phyloP scores from a whole-genome alignment of 202 grass and related monocot species.

The Panicum hallii region DNA sequence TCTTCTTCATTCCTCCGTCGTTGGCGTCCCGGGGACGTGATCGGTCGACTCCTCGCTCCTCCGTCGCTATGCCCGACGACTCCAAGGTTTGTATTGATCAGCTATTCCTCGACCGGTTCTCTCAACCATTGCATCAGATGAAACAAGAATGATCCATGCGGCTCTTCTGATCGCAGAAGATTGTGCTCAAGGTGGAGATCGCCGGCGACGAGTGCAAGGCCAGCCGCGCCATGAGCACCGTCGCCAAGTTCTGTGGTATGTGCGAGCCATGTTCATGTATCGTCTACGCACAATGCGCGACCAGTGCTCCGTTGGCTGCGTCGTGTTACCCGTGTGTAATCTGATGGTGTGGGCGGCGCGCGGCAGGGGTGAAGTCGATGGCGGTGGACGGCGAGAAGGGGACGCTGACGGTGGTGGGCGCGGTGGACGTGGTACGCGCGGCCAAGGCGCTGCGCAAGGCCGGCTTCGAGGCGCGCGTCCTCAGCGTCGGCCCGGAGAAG shows the following conservation, averaged over 20 bases:
- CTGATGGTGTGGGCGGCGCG: background rate
- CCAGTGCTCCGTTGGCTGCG: background rate
- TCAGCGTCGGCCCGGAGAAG: constrained; percentile 63
- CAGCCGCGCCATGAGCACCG: constrained; percentile 42
- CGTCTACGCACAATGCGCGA: too few species aligned
- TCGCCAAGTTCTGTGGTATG: constrained; percentile 58
- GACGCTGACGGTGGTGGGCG: constrained; percentile 71
- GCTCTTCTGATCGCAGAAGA: constrained; percentile 55
- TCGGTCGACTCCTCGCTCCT: background rate
- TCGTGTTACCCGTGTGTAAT: background rate
- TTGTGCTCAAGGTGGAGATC: constrained; percentile 70
- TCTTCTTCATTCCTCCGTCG: background rate
- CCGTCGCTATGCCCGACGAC: background rate
- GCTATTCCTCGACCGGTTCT: background rate
- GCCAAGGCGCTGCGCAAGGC: constrained; percentile 63
- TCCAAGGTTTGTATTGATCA: background rate
- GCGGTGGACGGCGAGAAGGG: constrained; percentile 65
- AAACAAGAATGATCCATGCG: background rate
- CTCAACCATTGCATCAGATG: background rate
- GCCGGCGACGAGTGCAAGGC: constrained; percentile 59
- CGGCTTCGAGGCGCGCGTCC: constrained; percentile 39
- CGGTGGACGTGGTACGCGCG: constrained; percentile 61
- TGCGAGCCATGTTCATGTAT: background rate
- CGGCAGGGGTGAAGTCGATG: constrained; percentile 72
- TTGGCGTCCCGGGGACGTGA: background rate